Conservation (phyloP, 2,329 filamentous ascomycete genomes). For the Coniochaeta sp. region DNA sequence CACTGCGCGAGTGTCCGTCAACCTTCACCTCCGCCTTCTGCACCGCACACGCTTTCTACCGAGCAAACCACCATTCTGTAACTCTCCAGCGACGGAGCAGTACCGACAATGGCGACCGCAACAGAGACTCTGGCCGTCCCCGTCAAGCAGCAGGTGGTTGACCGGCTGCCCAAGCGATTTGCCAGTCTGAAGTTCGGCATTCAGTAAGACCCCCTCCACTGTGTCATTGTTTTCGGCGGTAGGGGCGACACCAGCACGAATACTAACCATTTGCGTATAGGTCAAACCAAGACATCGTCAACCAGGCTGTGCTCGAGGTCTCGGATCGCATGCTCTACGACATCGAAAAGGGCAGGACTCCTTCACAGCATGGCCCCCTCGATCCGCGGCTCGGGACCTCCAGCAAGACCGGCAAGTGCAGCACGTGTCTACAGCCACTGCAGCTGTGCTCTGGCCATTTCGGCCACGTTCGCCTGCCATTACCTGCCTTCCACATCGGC, state of each 20-base stretch:
- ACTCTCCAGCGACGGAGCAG: background rate
- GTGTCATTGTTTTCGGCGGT: background rate
- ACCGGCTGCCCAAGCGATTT: constrained; percentile 85
- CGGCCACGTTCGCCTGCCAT: constrained; percentile 80
- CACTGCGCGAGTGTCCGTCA: background rate
- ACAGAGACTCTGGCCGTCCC: constrained; percentile 5
- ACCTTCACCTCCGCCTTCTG: background rate
- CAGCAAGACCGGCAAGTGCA: constrained; percentile 70
- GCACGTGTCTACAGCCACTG: constrained; percentile 75
- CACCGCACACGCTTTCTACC: background rate
- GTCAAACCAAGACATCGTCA: constrained; percentile 89
- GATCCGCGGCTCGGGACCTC: constrained; percentile 86
- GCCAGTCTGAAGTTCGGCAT: constrained; percentile 92
- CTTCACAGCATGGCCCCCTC: constrained; percentile 77
- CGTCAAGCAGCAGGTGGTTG: constrained; percentile 79
- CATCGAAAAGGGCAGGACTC: constrained; percentile 67
- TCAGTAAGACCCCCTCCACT: constrained; percentile 45
- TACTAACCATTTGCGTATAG: constrained; percentile 33
- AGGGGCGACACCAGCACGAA: background rate
- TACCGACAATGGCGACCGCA: background rate
- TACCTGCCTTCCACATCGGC: constrained; percentile 92
- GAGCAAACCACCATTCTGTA: background rate
- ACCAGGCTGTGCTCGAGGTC: constrained; percentile 89
- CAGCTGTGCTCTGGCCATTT: constrained; percentile 92
- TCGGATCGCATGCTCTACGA: constrained; percentile 94